Base-by-base conservation (phyloP, 2,329 filamentous ascomycete genomes). In the Pseudogymnoascus sp. region DNA sequence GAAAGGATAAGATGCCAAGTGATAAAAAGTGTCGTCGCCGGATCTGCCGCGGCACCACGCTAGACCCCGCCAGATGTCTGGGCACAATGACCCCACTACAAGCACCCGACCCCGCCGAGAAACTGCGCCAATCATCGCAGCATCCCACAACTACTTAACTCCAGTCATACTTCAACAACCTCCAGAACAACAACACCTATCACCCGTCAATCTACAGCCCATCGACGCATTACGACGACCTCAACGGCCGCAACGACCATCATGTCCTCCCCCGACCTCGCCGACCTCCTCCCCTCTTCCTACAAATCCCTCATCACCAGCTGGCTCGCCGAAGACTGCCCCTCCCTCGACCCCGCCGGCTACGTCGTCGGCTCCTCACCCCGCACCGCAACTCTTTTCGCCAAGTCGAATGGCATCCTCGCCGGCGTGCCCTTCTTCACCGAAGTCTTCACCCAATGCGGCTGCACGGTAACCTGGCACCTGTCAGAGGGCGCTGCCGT, bases 271-370 rank as follows among this genome's bases (percentile, higher is more conserved):
- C 47, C 47, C 65, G 79, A 81, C 62, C 78, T 85, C 34, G 79
- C 82, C 16, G 85, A 96, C 73, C 84, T 97, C 65, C 85, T 97
- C 43, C 92, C 93, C 0, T 83, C 86, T 20, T 89, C 86, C 65
- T 97, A 91, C 85, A 96, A 93, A 73, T 81, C 86, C 58, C 83
- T 87, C 66, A 84, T 97, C 65, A 83, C 87, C 22, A 77, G 83
- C 69, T 99, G 94, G 94, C 87, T 97, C 12, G 89, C 91, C 70
- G 94, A 99, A 76, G 94, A 99, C 77, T 95, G 91, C 2, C 94
- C 94, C 4, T 94, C 90, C 60, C 93, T 96, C 76, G 94, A 99
- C 79, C 97, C 96, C 73, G 94, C 90, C 70, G 94, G 94, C 63
- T 99, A 96, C 74, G 94, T 99, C 6, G 94, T 99, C 22, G 94